phyloP scores from a whole-genome alignment of 2,329 filamentous ascomycete species.

The Stemphylium vesicarium region DNA sequence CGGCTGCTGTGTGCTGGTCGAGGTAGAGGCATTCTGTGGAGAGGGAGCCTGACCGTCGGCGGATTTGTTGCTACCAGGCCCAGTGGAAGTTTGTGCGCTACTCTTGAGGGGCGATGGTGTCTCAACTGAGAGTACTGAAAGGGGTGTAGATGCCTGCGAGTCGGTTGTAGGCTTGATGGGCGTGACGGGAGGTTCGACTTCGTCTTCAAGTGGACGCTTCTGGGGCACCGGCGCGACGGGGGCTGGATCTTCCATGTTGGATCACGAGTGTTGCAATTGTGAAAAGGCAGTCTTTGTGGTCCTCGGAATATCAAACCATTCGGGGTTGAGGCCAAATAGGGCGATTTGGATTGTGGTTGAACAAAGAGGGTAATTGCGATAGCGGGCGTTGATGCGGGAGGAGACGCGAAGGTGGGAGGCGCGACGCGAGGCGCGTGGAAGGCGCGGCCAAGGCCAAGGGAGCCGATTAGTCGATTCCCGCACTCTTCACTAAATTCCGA shows the following conservation, averaged over 20 bases:
- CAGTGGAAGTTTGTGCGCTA: conserved; percentile 15
- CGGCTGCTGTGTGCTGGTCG: conserved; percentile 30
- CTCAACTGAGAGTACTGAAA: conserved; percentile 41
- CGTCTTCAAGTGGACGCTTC: conserved; percentile 46
- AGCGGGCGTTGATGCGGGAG: conserved; percentile 18
- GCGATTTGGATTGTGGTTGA: conserved; percentile 8
- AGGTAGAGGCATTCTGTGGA: neutral
- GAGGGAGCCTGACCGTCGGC: conserved; percentile 15
- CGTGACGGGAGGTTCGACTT: conserved; percentile 29
- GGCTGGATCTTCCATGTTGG: conserved; percentile 39
- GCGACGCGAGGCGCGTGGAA: conserved; percentile 34
- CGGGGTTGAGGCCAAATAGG: neutral
- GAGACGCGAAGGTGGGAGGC: conserved; percentile 32
- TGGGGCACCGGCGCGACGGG: conserved; percentile 26
- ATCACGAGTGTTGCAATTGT: neutral
- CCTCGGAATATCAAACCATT: neutral
- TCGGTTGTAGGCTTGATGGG: conserved; percentile 30
- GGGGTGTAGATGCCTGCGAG: conserved; percentile 40
- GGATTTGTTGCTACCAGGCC: conserved; percentile 23
- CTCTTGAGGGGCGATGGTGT: conserved; percentile 40
- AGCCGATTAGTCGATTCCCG: conserved; percentile 4
- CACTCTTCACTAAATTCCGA: conserved; percentile 6
- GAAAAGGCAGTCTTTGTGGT: neutral
- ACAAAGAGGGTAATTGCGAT: conserved; percentile 11
- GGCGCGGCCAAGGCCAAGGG: conserved; percentile 13